Base-by-base conservation (phyloP, 1,284 basidiomycete genomes). In the Ganoderma multipileum region DNA sequence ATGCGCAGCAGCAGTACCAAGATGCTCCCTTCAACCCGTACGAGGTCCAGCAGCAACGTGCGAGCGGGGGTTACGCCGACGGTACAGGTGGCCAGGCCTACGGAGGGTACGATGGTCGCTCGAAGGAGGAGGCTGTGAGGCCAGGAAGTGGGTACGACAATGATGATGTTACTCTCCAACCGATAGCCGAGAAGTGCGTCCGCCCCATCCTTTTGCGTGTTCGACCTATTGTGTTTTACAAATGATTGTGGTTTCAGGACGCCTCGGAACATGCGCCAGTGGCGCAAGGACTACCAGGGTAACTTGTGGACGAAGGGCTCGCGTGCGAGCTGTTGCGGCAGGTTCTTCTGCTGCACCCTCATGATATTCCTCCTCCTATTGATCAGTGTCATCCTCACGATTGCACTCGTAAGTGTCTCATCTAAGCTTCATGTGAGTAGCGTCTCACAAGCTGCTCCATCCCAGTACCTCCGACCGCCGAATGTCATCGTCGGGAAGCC, bases 401-500 rank as follows among this genome's bases (percentile, higher is more conserved):
- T 96, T 50, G 85, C 87, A 8, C 77, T 96, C 79, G 95, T 96
- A 75, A 79, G 89, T 82, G 55, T 38, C 20, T 36, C 9, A 4
- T 6, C 11, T 9, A 6, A 14, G 16, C 20, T 6, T 38, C 20
- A 38, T 4, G n/a, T 33, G 20, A 14, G 2, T 38, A n/a, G 36
- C 39, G 39, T 38, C 39, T 60, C 23, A 60, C 36, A 39, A 8
- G 3, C 58, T 2, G 14, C 18, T 38, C 8, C 38, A 26, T 26
- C 12, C 2, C 68, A 96, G 95, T 96, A 91, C 88, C 85, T 94
- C 63, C 87, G 90, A 38, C 95, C 95, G 7, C 95, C 95, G 0
- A 87, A 89, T 70, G 82, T 96, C 65, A 77, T 80, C n/a, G 83
- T 96, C 68, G 89, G 91, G 58, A 78, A 81, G 55, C 86, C 75